Evolutionary conservation across 495 filamentous ascomycete species (phyloP), one percentile per base, ranked within the genome.

Genomic region (Viridothelium virens): DNA sequence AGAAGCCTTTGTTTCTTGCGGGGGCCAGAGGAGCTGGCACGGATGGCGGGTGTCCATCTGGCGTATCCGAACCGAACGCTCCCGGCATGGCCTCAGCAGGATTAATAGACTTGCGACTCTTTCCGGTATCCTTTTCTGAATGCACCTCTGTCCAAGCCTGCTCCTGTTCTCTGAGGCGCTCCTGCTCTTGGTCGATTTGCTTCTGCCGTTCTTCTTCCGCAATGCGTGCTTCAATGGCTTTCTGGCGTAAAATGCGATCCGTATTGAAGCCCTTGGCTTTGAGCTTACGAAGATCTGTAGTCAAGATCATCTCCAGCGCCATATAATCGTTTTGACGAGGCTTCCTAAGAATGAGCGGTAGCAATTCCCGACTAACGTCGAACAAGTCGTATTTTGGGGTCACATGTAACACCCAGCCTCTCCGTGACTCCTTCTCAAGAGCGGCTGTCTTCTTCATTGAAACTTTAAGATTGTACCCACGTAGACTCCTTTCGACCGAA

Each of bases 231-330:
- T 97, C 92, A 5, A 88, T 87, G 11, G 87, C 91, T 76, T 91
- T 92, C 39, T 86, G 85, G 38, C 88, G 85, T 25, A 99, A 80
- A 70, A 97, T 96, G 16, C 94, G 86, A 65, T 94, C 90, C 48
- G 97, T 94, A 69, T 99, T 97, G 77, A 94, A 96, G 3, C 94
- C 94, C 66, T 92, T 89, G 33, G 82, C 82, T 70, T 86, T 86
- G 10, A 99, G 79, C 67, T 91, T 85, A 46, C 87, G 79, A 11
- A 99, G 79, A 67, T 90, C 89, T n/a, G 84, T 87, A 61, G 87
- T 90, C 39, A 99, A 77, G 64, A 99, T 85, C 69, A 88, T 91
- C 73, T 96, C 92, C 41, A 99, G 82, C 18, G 91, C 89, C 66
- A 97, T 80, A 70, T 86, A 89, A 3, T 91, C 90, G 68, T 94